Evolutionary conservation across 2,329 filamentous ascomycete genomes (phyloP).

Genomic region (Apiospora kogelbergensis): DNA sequence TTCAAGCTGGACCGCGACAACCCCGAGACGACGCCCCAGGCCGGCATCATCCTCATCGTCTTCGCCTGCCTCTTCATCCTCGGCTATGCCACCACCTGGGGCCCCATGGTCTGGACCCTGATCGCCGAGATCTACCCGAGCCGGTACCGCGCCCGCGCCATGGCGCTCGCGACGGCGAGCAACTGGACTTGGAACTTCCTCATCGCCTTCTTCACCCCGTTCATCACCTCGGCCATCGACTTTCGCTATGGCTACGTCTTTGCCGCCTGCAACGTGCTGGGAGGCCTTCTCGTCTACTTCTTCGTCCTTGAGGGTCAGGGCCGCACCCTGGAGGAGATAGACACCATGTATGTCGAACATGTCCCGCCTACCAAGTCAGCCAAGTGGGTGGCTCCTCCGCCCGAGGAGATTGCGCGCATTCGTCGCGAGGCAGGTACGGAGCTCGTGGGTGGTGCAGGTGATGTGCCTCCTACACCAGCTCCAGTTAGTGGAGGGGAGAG

Average conservation of each 20-base stretch:
- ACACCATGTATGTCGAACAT: conserved; percentile 70
- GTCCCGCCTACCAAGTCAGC: conserved; percentile 64
- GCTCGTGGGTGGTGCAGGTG: conserved; percentile 6
- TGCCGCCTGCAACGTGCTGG: conserved; percentile 67
- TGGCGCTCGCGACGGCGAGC: conserved; percentile 59
- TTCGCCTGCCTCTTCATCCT: conserved; percentile 65
- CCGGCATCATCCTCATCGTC: conserved; percentile 62
- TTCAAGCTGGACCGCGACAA: conserved; percentile 41
- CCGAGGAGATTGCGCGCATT: conserved; percentile 43
- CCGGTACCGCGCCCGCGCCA: conserved; percentile 59
- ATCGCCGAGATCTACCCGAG: conserved; percentile 66
- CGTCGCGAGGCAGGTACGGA: conserved; percentile 42
- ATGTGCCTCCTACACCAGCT: background rate
- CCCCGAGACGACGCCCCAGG: conserved; percentile 35
- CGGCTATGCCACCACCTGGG: conserved; percentile 67
- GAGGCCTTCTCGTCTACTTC: conserved; percentile 69
- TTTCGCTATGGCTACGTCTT: conserved; percentile 78
- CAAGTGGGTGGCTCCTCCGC: conserved; percentile 49
- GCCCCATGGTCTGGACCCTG: conserved; percentile 64
- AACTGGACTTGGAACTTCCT: conserved; percentile 77
- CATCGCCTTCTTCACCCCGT: conserved; percentile 75
- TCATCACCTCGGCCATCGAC: conserved; percentile 70
- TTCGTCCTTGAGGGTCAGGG: conserved; percentile 76
- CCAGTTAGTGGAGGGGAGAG: background rate
- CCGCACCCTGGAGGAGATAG: conserved; percentile 74